Evolutionary conservation across 2,329 filamentous ascomycete genomes (phyloP).

Genomic region (Claviceps spartinae): DNA sequence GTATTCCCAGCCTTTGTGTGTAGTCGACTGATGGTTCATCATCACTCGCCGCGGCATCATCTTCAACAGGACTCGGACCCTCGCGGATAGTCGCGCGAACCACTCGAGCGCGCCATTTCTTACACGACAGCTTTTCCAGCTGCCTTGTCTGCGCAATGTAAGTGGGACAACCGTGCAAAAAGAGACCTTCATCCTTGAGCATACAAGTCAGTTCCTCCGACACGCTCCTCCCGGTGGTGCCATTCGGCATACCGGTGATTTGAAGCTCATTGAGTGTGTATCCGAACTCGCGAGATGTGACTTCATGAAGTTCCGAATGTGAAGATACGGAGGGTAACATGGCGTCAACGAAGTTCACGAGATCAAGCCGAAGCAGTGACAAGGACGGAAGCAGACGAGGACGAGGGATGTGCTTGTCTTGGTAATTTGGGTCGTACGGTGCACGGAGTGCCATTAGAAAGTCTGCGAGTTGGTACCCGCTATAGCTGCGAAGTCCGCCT

Average conservation of each 20-base stretch:
- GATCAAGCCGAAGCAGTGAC: conserved; percentile 34
- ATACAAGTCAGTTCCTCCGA: conserved; percentile 35
- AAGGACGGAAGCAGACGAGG: conserved; percentile 35
- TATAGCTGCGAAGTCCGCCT: conserved; percentile 40
- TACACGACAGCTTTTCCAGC: conserved; percentile 26
- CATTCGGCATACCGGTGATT: conserved; percentile 36
- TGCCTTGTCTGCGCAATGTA: conserved; percentile 27
- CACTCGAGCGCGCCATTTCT: conserved; percentile 28
- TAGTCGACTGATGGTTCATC: conserved; percentile 7
- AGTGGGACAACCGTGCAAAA: conserved; percentile 30
- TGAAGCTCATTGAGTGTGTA: conserved; percentile 39
- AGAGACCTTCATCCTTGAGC: conserved; percentile 39
- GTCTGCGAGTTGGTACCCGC: conserved; percentile 39
- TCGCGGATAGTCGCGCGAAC: conserved; percentile 29
- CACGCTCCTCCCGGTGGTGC: conserved; percentile 33
- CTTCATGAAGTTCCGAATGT: conserved; percentile 34
- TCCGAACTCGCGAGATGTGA: conserved; percentile 39
- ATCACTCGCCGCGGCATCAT: no score
- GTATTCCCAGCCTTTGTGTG: conserved; percentile 16
- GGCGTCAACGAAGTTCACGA: conserved; percentile 39
- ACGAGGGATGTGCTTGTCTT: conserved; percentile 20
- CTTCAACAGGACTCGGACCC: conserved; percentile 10
- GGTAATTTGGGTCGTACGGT: conserved; percentile 30
- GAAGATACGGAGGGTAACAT: conserved; percentile 26
- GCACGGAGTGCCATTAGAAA: conserved; percentile 38